These are phyloP conservation scores for Euphrasia arctica DNA, from an alignment of 305 asterid genomes.

Conservation along the genomic window DNA sequence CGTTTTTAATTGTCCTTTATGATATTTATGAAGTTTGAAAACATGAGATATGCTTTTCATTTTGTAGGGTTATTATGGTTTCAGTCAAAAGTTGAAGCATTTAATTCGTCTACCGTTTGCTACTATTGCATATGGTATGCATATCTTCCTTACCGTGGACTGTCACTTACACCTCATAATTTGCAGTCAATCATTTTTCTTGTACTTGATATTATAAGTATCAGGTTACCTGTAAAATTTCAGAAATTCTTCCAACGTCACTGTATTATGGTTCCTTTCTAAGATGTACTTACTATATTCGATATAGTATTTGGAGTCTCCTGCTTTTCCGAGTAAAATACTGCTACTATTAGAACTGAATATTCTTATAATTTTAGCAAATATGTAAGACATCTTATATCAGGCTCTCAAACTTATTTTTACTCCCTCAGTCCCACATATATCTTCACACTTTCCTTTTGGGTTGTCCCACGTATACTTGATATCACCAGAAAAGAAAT, in stretches of 20 bases:
- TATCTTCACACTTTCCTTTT: too few species aligned
- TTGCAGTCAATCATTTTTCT: constrained; percentile 18
- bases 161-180: constrained; percentile 3
- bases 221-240: constrained; percentile 1
- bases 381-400: background rate
- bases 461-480: too few species aligned
- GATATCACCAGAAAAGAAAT: too few species aligned
- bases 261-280: background rate
- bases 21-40: constrained; percentile 26
- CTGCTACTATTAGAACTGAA: background rate
- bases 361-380: background rate
- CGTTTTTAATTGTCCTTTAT: constrained; percentile 13
- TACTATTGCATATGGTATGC: constrained; percentile 76
- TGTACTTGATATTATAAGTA: constrained; percentile 10
- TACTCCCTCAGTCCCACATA: too few species aligned
- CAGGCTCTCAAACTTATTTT: background rate
- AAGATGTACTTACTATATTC: background rate
- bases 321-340: constrained; percentile 8
- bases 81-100: constrained; percentile 98
- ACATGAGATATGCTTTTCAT: constrained; percentile 26
- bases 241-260: background rate
- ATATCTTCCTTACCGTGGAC: constrained; percentile 23
- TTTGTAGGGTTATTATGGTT: constrained; percentile 93
- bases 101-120: constrained; percentile 91
- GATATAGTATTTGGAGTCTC: background rate